phyloP scores from a whole-genome alignment of 768 basidiomycete genomes.

The Hypsizygus marmoreus region DNA sequence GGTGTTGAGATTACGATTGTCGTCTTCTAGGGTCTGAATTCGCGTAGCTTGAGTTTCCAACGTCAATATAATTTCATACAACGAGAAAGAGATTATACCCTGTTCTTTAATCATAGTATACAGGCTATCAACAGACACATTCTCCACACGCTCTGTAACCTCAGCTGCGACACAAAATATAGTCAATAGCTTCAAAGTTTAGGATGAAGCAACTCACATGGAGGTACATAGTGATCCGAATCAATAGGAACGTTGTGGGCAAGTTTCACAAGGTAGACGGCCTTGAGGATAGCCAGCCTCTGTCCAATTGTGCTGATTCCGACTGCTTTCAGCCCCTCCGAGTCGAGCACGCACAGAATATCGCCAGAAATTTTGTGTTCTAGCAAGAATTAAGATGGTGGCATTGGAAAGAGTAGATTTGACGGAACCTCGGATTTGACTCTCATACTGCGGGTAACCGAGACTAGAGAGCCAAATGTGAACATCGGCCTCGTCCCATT shows the following conservation, averaged over 20 bases:
- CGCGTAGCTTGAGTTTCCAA: constrained; percentile 55
- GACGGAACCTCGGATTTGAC: constrained; percentile 65
- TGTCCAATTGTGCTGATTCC: constrained; percentile 93
- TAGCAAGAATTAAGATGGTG: constrained; percentile 32
- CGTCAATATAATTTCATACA: constrained; percentile 4
- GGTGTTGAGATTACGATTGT: constrained; percentile 70
- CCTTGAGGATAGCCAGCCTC: constrained; percentile 87
- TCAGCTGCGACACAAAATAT: constrained; percentile 46
- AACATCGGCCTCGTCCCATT: constrained; percentile 81
- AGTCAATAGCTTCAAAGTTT: constrained; percentile 1
- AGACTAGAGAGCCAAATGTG: constrained; percentile 75
- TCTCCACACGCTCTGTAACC: constrained; percentile 53
- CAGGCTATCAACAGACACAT: constrained; percentile 64
- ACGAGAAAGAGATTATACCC: constrained; percentile 43
- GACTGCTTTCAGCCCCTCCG: constrained; percentile 82
- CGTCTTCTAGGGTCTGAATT: constrained; percentile 70
- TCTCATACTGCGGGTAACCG: constrained; percentile 86
- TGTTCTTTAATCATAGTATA: constrained; percentile 72
- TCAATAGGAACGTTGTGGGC: constrained; percentile 82
- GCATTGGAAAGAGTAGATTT: constrained; percentile 10
- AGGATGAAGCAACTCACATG: constrained; percentile 57
- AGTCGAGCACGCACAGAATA: constrained; percentile 79
- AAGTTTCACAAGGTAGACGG: constrained; percentile 88
- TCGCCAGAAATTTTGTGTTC: constrained; percentile 95
- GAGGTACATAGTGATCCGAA: constrained; percentile 83